Percentiles rank a stretch among this genome's conserved stretches.
Evolutionary conservation across 805 yeast species (phyloP).

Genomic region (Cyberlindnera subsufficiens): DNA sequence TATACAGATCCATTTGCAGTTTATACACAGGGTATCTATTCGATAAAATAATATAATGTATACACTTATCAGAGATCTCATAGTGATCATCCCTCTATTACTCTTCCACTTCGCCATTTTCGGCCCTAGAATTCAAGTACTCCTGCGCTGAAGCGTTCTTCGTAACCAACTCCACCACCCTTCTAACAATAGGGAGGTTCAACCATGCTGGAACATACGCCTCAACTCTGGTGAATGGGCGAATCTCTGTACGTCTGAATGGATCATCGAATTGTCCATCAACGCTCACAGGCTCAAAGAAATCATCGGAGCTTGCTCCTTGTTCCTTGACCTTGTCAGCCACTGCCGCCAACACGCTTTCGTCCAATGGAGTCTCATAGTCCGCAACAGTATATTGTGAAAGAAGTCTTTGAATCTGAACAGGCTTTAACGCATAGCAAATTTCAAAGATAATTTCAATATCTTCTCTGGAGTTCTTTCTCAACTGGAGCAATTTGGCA

Average conservation of each 20-base stretch:
- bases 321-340: constrained; percentile 72
- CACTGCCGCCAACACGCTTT: constrained; percentile 71
- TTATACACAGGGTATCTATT: too few species aligned
- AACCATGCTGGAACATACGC: constrained; percentile 95
- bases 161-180: constrained; percentile 84
- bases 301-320: constrained; percentile 50
- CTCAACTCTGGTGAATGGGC: constrained; percentile 77
- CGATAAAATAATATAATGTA: too few species aligned
- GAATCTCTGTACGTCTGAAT: constrained; percentile 62
- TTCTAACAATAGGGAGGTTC: constrained; percentile 80
- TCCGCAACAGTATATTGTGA: constrained; percentile 89
- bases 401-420: constrained; percentile 90
- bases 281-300: constrained; percentile 62
- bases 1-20: not conserved
- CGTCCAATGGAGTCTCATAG: constrained; percentile 87
- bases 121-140: constrained; percentile 22
- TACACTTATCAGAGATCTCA: too few species aligned
- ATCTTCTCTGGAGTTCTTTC: constrained; percentile 85
- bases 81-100: not conserved
- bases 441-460: constrained; percentile 90
- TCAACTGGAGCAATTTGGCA: constrained; percentile 85
- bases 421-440: constrained; percentile 88
- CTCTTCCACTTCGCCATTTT: constrained; percentile 11
- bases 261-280: constrained; percentile 82
- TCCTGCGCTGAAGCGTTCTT: constrained; percentile 74